Evolutionary conservation across 2,329 filamentous ascomycete genomes (phyloP), one percentile per base, ranked within the genome.

Genomic region (Phialocephala sp.): DNA sequence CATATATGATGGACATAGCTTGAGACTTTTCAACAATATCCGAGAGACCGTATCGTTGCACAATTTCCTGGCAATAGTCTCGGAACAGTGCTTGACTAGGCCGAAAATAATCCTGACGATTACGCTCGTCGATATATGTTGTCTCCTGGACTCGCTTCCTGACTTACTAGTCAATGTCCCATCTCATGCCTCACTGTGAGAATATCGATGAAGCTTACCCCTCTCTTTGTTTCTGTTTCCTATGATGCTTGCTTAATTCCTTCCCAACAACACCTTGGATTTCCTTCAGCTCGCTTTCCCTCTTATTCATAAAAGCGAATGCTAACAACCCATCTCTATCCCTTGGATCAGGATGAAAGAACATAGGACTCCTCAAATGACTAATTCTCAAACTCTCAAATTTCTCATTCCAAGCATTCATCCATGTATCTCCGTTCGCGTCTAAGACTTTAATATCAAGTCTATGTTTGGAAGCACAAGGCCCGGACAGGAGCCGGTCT

Each of bases 191-290:
- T n/a, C 18, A 8, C 27, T 39, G 6, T 36, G 64, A 14, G 59
- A 27, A 27, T 75, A 71, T 83, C 3, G 27, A 32, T 32, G 27
- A 72, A 72, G 81, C 67, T 82, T 82, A 81, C 82, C 74, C 79
- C 79, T 61, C 75, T 70, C 72, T 78, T 66, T 78, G 71, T 68
- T 77, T 79, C 76, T 87, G 86, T 81, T 92, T 93, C 80, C 89
- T 90, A 65, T 86, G 84, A 76, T 94, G 90, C 79, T 94, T 94
- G 79, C 90, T 93, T 64, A 93, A 77, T 73, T 93, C 91, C 72
- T 90, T 92, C 0, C 92, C 91, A 0, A 93, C 91, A 68, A 91
- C 93, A 2, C 89, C 89, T 0, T 84, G 80, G 57, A 94, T 89
- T 77, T 94, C 90, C 56, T 85, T 81, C 9, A 93, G 77, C 72